Percentiles rank a stretch among this genome's conserved stretches.
phyloP scores from a whole-genome alignment of 2,329 filamentous ascomycete species.

The Fonsecaea nubica region DNA sequence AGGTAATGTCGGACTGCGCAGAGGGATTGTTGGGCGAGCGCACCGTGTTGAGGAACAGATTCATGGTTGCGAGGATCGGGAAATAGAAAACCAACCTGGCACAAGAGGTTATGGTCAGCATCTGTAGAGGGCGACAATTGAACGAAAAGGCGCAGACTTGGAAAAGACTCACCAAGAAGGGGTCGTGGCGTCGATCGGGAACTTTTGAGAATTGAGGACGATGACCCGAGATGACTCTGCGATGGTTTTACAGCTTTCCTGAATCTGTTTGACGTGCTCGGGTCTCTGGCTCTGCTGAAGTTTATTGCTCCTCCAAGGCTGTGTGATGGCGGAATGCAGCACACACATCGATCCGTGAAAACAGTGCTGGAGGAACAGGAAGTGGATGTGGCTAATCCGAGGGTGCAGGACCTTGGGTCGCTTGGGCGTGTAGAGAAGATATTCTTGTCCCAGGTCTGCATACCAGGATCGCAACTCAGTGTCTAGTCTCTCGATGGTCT shows the following conservation, averaged over 20 bases:
- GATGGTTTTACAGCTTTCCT: neutral
- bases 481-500: neutral
- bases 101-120: neutral
- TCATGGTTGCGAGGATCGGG: neutral
- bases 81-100: slow-evolving; percentile 1
- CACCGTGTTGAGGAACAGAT: slow-evolving; percentile 1
- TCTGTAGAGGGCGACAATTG: too few relatives aligned
- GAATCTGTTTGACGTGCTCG: neutral
- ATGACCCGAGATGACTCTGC: slow-evolving; percentile 1
- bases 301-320: neutral
- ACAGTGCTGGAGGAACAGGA: neutral
- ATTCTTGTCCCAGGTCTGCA: neutral
- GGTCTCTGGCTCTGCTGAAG: neutral
- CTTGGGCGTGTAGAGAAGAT: neutral
- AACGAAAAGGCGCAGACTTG: neutral
- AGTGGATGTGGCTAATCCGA: neutral
- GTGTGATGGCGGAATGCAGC: neutral
- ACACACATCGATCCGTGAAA: slow-evolving; percentile 2
- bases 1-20: neutral
- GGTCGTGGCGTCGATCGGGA: neutral
- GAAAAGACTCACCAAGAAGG: neutral
- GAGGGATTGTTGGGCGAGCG: neutral
- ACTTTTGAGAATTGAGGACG: neutral
- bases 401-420: neutral
- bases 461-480: neutral